Base-by-base conservation (phyloP, 2,329 filamentous ascomycete genomes). In the Epichloe aotearoae region DNA sequence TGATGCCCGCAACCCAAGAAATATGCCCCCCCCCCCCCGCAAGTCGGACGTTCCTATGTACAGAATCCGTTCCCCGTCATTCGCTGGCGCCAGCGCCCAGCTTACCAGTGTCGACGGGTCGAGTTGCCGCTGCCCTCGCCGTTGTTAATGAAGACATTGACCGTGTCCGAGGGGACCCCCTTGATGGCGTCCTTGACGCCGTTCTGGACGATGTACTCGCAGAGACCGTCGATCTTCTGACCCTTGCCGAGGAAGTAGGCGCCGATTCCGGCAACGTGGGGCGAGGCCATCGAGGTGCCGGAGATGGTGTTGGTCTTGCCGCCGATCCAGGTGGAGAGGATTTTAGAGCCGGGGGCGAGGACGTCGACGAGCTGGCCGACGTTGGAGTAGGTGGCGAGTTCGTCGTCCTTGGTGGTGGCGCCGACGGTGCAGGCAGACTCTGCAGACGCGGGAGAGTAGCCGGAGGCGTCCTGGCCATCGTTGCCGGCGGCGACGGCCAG, bases 401-500 rank as follows among this genome's bases (percentile, higher is more conserved):
- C 52, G 53, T 75, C 70, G 36, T 47, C 50, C 15, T 43, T 55
- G 46, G 63, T 62, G 46, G 68, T 71, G 41, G 74, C 71, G 26
- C 72, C 75, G 30, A 77, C 73, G 2, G 74, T 77, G 64, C 75
- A 75, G 39, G 67, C 74, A 11, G 55, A 61, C 3, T 65, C 38
- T 52, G 68, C 70, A 8, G 54, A 73, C 38, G 73, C 70, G 2
- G 74, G 73, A 0, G 73, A 76, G 57, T 59, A 69, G 57, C 62
- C 66, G 19, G 60, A 54, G 2, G 75, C 73, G 53, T 76, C 65
- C 19, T 57, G 56, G 54, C 64, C 65, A 30, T 68, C 64, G 60
- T 79, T 79, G 38, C 76, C 76, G 17, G 76, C 76, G 5, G 76
- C 75, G n/a, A 77, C 75, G 52, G 71, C 74, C 41, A 77, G 65